These are phyloP conservation scores for Xylariaceae sp. DNA, from an alignment of 2,329 filamentous ascomycete genomes.

Conservation along the genomic window DNA sequence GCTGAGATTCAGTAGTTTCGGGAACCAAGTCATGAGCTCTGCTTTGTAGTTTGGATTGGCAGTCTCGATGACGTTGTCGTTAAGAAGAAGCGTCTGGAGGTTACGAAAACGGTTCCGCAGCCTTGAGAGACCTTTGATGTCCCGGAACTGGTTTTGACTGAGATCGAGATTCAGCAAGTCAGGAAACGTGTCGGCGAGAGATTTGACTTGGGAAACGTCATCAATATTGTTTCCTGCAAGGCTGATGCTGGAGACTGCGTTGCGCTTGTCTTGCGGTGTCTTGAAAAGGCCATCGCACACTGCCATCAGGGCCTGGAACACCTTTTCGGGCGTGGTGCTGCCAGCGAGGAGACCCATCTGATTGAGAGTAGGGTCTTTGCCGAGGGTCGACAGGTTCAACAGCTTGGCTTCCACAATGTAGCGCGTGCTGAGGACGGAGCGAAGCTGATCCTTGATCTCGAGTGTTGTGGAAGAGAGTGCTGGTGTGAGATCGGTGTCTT, in stretches of 20 bases:
- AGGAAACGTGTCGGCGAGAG: conserved; percentile 74
- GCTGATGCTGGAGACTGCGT: conserved; percentile 77
- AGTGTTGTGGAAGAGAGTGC: conserved; percentile 48
- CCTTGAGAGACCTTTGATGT: conserved; percentile 61
- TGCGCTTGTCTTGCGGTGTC: conserved; percentile 64
- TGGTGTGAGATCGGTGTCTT: conserved; percentile 35
- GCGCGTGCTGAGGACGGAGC: conserved; percentile 66
- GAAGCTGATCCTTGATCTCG: conserved; percentile 65
- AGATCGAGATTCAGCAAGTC: conserved; percentile 86
- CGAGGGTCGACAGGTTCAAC: conserved; percentile 76
- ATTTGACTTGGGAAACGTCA: conserved; percentile 67
- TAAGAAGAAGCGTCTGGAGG: conserved; percentile 76
- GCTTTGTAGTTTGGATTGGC: conserved; percentile 57
- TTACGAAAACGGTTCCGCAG: conserved; percentile 78
- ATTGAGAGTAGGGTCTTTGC: conserved; percentile 66
- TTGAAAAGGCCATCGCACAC: conserved; percentile 78
- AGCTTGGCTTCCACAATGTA: conserved; percentile 71
- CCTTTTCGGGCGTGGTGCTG: conserved; percentile 71
- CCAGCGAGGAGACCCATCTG: conserved; percentile 72
- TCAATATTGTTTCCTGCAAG: conserved; percentile 76
- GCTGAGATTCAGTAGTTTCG: conserved; percentile 74
- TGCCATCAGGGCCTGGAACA: conserved; percentile 88
- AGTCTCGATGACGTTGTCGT: conserved; percentile 68
- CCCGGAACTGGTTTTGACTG: conserved; percentile 74
- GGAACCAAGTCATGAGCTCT: conserved; percentile 78